Evolutionary conservation across 352 stramenopile species (phyloP).

Genomic region (Phytophthora citricola): DNA sequence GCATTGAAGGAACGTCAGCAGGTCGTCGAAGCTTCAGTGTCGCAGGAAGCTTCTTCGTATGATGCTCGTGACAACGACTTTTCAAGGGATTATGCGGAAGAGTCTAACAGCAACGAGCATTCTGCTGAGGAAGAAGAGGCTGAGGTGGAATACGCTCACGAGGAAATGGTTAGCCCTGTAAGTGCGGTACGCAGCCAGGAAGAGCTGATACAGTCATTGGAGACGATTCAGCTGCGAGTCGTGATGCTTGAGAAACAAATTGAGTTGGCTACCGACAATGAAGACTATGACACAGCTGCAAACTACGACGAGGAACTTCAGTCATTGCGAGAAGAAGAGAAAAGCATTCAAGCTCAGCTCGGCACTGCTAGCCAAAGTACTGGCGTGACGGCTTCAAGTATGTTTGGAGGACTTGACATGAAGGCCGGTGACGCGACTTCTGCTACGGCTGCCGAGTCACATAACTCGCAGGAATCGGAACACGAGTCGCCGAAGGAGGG

Average conservation of each 20-base stretch:
- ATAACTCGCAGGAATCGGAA: conserved; percentile 11
- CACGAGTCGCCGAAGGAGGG: conserved; percentile 15
- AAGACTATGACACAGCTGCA: conserved; percentile 72
- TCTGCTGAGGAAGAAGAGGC: conserved; percentile 29
- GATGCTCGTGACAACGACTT: conserved; percentile 18
- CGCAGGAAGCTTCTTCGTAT: conserved; percentile 21
- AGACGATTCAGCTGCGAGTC: conserved; percentile 52
- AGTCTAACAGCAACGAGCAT: conserved; percentile 31
- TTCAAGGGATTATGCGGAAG: conserved; percentile 17
- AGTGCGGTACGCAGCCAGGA: conserved; percentile 35
- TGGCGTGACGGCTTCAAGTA: conserved; percentile 18
- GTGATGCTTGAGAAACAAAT: conserved; percentile 72
- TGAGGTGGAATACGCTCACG: conserved; percentile 32
- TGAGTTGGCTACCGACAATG: conserved; percentile 68
- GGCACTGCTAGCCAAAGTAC: background rate
- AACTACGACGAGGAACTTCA: conserved; percentile 71
- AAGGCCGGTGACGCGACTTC: conserved; percentile 7
- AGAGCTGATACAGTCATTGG: conserved; percentile 51
- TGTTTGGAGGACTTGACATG: conserved; percentile 43
- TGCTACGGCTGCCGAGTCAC: conserved; percentile 11
- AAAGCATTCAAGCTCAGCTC: conserved; percentile 42
- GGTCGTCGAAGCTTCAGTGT: conserved; percentile 44
- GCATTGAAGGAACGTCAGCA: conserved; percentile 57
- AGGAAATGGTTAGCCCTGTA: conserved; percentile 49
- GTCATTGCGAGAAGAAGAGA: conserved; percentile 60